Evolutionary conservation across 768 basidiomycete genomes (phyloP), one percentile per base, ranked within the genome.

Genomic region (Lactarius deliciosus): DNA sequence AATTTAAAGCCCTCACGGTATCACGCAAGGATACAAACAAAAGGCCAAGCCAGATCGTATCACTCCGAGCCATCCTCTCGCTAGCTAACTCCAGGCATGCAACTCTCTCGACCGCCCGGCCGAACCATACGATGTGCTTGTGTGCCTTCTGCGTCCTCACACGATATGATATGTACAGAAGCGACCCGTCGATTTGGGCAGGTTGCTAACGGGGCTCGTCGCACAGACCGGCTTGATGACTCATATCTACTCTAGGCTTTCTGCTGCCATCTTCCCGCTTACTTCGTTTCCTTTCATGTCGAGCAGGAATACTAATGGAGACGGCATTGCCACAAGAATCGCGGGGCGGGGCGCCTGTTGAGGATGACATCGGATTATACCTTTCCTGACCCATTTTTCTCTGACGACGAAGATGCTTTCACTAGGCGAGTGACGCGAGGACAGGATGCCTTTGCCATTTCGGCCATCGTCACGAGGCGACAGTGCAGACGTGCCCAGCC

Each of bases 171-270:
- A 64, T 65, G 2, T 64, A 61, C 18, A 68, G 47, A 71, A 75
- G 3, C 61, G 64, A 7, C 76, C 74, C 66, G 72, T 72, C 16
- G 71, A 67, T 20, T 72, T 78, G 8, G 71, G 73, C 8, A 72
- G 77, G 34, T 76, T 76, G 18, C 75, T 78, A 20, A 69, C 77
- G 9, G 79, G 76, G 56, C 76, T 84, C 58, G 70, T 82, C 2
- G 81, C 81, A 34, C 74, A 77, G 54, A 80, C 78, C 3, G 83
- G 83, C 20, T 81, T 83, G 59, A 76, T 76, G n/a, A 50, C 20
- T 7, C 60, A 56, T 5, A 10, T 45, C 13, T 8, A n/a, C 18
- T 8, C 10, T 5, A 25, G 34, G 5, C 2, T 36, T 2, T 36
- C 22, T 22, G 20, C 43, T 50, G 38, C 6, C 63, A 8, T 47